Conservation (phyloP, 1,284 basidiomycete species). For the Phellopilus nigrolimitatus region DNA sequence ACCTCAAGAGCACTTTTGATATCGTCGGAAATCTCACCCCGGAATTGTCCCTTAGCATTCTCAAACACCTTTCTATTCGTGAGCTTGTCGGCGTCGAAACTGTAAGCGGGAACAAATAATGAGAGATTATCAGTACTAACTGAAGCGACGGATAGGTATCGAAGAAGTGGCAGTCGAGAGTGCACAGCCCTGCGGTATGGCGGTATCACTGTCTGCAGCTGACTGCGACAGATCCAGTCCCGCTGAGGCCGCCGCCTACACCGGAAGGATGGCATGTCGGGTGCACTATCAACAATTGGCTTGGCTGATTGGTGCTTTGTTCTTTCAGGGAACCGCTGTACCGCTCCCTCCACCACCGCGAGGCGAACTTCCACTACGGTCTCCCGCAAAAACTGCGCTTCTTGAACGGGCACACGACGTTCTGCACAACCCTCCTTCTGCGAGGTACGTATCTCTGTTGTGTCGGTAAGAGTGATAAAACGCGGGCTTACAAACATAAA, state of each 20-base stretch:
- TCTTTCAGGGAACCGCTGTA: constrained; percentile 67
- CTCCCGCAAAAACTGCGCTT: constrained; percentile 75
- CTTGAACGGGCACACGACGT: constrained; percentile 81
- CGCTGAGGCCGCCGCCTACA: constrained; percentile 51
- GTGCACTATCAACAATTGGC: no score
- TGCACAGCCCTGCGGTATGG: constrained; percentile 75
- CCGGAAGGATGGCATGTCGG: constrained; percentile 65
- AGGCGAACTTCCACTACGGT: constrained; percentile 77
- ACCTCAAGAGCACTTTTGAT: constrained; percentile 76
- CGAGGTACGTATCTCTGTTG: constrained; percentile 39
- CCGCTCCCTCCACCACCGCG: constrained; percentile 77
- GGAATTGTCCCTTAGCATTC: constrained; percentile 58
- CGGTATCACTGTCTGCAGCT: constrained; percentile 68
- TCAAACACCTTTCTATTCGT: constrained; percentile 58
- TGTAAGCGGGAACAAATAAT: constrained; percentile 30
- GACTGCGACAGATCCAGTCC: constrained; percentile 70
- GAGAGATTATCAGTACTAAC: constrained; percentile 17
- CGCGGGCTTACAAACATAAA: constrained; percentile 19
- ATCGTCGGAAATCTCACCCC: constrained; percentile 72
- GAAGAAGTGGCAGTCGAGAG: constrained; percentile 66
- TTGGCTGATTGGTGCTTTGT: no score
- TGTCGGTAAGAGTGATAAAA: neutral
- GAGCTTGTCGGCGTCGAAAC: constrained; percentile 60
- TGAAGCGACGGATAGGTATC: no score
- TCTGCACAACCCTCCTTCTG: constrained; percentile 80